A percentile compares a stretch with the other conserved stretches of the same genome.
Evolutionary conservation across 1,139 yeast genomes (phyloP).

Genomic region (Nakaseomyces uthaithaninus): DNA sequence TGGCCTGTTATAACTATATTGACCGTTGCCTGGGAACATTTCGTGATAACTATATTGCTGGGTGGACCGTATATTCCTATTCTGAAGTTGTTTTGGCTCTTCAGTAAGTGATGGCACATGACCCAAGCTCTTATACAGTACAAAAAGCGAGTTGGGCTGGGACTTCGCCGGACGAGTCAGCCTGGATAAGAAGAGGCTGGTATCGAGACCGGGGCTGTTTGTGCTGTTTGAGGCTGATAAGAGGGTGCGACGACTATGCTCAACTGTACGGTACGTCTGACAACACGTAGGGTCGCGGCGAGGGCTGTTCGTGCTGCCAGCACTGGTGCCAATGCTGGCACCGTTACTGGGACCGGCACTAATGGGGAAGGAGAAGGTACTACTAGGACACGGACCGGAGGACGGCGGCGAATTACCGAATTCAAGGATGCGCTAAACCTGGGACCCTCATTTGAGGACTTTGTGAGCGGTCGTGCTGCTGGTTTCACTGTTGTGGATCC

Average conservation of each 20-base stretch:
- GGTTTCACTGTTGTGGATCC: conserved; percentile 53
- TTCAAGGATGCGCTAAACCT: conserved; percentile 66
- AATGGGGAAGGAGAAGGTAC: neutral
- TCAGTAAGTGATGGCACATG: no score
- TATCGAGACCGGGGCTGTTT: no score
- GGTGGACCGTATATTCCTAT: no score
- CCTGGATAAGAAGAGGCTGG: no score
- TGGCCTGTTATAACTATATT: conserved; percentile 25
- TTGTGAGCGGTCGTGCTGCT: conserved; percentile 71
- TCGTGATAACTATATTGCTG: neutral
- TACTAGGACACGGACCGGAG: neutral
- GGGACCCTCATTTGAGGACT: conserved; percentile 94
- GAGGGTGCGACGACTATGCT: neutral
- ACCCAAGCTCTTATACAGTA: no score
- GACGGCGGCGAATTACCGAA: conserved; percentile 46
- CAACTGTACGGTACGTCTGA: neutral
- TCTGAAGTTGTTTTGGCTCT: no score
- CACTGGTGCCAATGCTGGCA: no score
- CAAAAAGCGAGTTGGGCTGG: no score
- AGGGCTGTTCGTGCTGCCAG: neutral
- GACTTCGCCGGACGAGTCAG: no score
- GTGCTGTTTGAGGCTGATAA: neutral
- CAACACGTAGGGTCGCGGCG: no score
- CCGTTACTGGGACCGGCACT: no score
- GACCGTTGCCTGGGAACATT: conserved; percentile 30